Evolutionary conservation across 208 protist genomes (phyloP), one percentile per base, ranked within the genome.

Genomic region (Naegleria lovaniensis): DNA sequence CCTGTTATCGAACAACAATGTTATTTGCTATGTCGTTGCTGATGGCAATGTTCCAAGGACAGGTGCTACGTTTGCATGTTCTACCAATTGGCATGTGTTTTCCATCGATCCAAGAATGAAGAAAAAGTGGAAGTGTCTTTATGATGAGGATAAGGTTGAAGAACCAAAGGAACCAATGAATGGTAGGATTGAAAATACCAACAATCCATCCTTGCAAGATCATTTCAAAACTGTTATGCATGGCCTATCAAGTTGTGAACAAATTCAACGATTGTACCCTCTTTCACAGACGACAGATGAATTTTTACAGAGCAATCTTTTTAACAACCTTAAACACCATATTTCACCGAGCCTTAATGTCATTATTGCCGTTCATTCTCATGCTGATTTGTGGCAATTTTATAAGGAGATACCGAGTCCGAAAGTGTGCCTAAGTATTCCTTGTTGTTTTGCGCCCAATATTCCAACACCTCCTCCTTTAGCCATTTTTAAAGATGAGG

Each of bases 81-180:
- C 76, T 16, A 84, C 76, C 11, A 84, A 84, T 40, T 84, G 76
- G 76, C 11, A 16, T 9, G 38, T 84, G 0, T 84, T 41, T 39
- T 84, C 76, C 38, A 84, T 84, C 39, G 76, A 84, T 40, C 76
- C 76, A 84, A 40, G 29, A 84, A 84, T 84, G 76, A 84, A 84
- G 33, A 16, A 84, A 84, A 41, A 40, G 76, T 41, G 76, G 33
- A 0, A 16, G 2, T 33, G 5, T 41, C 9, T 39, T 39, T 33
- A 19, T 84, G 29, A 40, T 3, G 33, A 84, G 2, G 76, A 41
- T 7, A 33, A 38, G 33, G 38, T 36, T 29, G 6, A 83, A 11
- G 75, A 38, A 29, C 19, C 5, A 83, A 22, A 25, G 5, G 6
- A 39, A 39, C 33, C 29, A 39, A 83, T n/a, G n/a, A n/a, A n/a